Evolutionary conservation across 192 early-diverging fungal species (phyloP).

Genomic region (Gigaspora rosea): DNA sequence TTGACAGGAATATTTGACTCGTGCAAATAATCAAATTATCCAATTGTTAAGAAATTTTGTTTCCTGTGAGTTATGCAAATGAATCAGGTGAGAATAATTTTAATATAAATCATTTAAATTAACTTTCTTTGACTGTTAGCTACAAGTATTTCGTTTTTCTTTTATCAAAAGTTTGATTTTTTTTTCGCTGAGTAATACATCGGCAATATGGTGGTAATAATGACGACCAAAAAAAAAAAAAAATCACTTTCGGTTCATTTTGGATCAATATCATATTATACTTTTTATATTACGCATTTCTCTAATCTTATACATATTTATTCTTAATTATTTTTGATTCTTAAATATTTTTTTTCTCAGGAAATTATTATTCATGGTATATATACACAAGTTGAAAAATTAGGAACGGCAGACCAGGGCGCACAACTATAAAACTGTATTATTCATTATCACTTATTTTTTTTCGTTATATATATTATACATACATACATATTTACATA

Average conservation of each 20-base stretch:
- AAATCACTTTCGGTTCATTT: not conserved
- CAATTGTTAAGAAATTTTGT: not conserved
- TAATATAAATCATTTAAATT: not conserved
- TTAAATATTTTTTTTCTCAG: not conserved
- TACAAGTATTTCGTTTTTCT: not conserved
- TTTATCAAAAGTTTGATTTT: not conserved
- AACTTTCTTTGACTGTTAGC: not conserved
- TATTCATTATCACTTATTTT: slow-evolving; percentile 30
- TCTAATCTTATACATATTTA: no score
- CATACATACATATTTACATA: slow-evolving; percentile 30
- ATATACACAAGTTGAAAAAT: not conserved
- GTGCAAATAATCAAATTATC: slow-evolving; percentile 10
- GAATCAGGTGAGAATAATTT: slow-evolving; percentile 22
- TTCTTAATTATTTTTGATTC: not conserved
- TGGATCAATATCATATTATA: not conserved
- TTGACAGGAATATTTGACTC: slow-evolving; percentile 24
- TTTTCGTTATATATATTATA: slow-evolving; percentile 27
- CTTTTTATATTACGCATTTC: not conserved
- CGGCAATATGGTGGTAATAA: slow-evolving; percentile 8
- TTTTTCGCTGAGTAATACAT: not conserved
- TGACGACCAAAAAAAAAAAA: not conserved
- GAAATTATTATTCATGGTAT: not conserved
- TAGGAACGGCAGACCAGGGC: not conserved
- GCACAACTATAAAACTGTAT: slow-evolving; percentile 26
- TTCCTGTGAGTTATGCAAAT: slow-evolving; percentile 2